These are phyloP conservation scores for Irpex sp. DNA, from an alignment of 1,284 basidiomycete species.

Conservation along the genomic window DNA sequence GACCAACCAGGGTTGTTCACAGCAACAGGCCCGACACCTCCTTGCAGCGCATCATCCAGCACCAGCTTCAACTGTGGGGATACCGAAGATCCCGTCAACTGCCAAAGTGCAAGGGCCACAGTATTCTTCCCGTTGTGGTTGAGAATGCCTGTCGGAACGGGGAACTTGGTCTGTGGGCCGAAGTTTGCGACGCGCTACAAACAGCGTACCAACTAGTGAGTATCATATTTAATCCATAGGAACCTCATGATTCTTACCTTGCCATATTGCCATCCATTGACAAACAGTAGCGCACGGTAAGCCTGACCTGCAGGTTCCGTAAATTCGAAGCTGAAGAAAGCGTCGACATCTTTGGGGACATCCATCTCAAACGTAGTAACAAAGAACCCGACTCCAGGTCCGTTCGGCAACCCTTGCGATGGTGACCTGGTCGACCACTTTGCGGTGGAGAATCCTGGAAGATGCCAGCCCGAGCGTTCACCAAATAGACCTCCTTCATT, in stretches of 20 bases:
- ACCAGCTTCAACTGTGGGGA: constrained; percentile 49
- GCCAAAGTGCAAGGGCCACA: constrained; percentile 67
- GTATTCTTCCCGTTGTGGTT: constrained; percentile 68
- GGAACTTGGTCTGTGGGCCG: constrained; percentile 70
- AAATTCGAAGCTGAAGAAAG: constrained; percentile 65
- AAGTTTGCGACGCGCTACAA: constrained; percentile 29
- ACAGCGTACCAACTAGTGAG: constrained; percentile 2
- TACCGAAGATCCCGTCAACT: constrained; percentile 42
- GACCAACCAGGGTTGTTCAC: constrained; percentile 60
- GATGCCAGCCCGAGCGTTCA: constrained; percentile 77
- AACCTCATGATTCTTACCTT: constrained; percentile 45
- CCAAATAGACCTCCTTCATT: constrained; percentile 81
- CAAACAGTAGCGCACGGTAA: constrained; percentile 70
- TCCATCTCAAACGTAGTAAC: constrained; percentile 62
- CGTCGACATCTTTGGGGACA: constrained; percentile 55
- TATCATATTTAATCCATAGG: background rate
- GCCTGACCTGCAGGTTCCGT: constrained; percentile 31
- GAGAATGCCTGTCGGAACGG: constrained; percentile 71
- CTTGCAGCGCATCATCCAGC: constrained; percentile 55
- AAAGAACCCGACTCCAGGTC: constrained; percentile 75
- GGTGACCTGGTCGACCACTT: constrained; percentile 52
- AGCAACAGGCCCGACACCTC: constrained; percentile 53
- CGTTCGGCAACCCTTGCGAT: constrained; percentile 48
- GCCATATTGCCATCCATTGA: constrained; percentile 87
- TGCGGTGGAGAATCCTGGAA: constrained; percentile 65